These are phyloP conservation scores for Eragrostis curvula DNA, from an alignment of 176 grass and related monocot genomes.

Conservation along the genomic window DNA sequence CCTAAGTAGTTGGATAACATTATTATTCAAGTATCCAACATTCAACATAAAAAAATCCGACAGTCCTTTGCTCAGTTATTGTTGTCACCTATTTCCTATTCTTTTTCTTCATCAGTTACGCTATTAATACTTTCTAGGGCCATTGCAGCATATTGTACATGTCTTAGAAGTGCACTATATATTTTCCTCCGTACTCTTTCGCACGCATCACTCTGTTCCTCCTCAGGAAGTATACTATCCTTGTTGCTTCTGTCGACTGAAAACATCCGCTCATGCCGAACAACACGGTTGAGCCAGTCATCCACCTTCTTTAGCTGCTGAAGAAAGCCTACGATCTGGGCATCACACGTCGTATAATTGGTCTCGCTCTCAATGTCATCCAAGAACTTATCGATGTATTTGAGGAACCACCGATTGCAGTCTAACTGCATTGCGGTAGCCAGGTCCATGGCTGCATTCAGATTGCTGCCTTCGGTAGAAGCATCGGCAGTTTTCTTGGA, in stretches of 20 bases:
- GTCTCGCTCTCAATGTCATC: conserved; percentile 52
- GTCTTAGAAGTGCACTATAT: conserved; percentile 66
- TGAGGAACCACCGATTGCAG: conserved; percentile 78
- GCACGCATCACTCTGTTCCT: conserved; percentile 75
- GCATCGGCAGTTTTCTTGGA: conserved; percentile 40
- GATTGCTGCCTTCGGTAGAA: conserved; percentile 41
- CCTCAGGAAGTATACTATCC: conserved; percentile 57
- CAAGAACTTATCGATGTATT: conserved; percentile 82
- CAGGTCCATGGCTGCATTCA: conserved; percentile 47
- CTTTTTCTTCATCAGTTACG: conserved; percentile 65
- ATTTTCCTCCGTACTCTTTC: conserved; percentile 81
- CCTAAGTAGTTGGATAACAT: neutral
- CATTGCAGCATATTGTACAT: conserved; percentile 72
- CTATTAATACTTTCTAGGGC: conserved; percentile 59
- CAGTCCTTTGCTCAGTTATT: neutral
- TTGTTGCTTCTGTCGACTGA: conserved; percentile 44
- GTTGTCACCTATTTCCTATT: neutral
- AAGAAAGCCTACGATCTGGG: conserved; percentile 56
- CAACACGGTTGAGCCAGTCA: conserved; percentile 76
- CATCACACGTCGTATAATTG: conserved; percentile 36
- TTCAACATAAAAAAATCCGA: neutral
- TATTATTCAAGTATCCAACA: conserved; percentile 14
- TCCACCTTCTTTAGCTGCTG: conserved; percentile 90
- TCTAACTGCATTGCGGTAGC: conserved; percentile 52
- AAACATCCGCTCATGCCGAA: conserved; percentile 45